Base-by-base conservation (phyloP, 768 basidiomycete species). In the Galerina marginata region DNA sequence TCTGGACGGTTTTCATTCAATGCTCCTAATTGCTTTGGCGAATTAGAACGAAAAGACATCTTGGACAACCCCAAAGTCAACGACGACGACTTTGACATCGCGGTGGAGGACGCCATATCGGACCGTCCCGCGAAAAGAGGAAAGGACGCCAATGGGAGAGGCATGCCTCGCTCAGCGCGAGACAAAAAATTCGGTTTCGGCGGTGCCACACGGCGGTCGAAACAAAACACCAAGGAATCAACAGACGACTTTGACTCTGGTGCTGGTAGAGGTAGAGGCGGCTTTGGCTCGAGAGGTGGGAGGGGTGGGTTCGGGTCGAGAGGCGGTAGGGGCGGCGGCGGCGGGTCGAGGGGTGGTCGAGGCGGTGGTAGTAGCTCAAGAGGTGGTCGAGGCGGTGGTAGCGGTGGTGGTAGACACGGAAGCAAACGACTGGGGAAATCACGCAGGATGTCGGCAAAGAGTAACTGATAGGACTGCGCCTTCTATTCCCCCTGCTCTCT, bases 181-280 rank as follows among this genome's bases (percentile, higher is more conserved):
- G 88, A 96, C 72, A 73, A 84, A 68, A 96, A 96, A 72, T 96
- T 84, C 69, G 92, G 93, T 12, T 91, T 91, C 66, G 90, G 91
- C 20, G 87, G 92, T 23, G 81, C 81, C 3, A 87, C 85, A 4
- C 78, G 83, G 67, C 79, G 87, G 54, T 83, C 87, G 37, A 96
- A 96, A 75, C 86, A 90, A 71, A 96, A 96, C 67, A 94, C 90
- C 9, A 80, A 79, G 56, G 86, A 88, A 53, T 93, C 91, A 1
- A 94, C 92, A 9, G 92, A 94, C 67, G 81, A 86, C 67, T 92
- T 94, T 65, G 83, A 79, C 9, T 72, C 74, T 25, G 70, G 78
- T 14, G 75, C 79, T 26, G 74, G 76, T 20, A 67, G 71, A 20
- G 70, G 73, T 29, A 70, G 70, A 4, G 72, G 78, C 39, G 64